Percentiles rank a stretch among this genome's conserved stretches.
Evolutionary conservation across 225 moss, liverwort and hornwort species (phyloP).

Genomic region (Antitrichia curtipendula): DNA sequence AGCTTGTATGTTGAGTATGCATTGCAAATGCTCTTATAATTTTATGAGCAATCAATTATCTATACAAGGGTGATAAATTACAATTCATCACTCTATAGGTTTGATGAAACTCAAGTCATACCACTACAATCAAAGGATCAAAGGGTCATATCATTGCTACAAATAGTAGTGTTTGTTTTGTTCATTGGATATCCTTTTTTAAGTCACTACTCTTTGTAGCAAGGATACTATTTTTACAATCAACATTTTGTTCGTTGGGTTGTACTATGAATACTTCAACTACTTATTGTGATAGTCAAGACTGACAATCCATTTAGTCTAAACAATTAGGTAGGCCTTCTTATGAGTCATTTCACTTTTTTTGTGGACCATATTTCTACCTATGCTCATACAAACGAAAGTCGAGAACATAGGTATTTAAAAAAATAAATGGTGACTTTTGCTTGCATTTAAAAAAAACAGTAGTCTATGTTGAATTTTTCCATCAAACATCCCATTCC

Average conservation of each 20-base stretch:
- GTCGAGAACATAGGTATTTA: not conserved
- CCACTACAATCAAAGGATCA: not conserved
- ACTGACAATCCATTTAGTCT: accelerated
- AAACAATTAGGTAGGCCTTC: not conserved
- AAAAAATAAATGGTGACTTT: not conserved
- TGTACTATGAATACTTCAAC: not conserved
- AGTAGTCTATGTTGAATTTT: not conserved
- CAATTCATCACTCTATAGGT: not conserved
- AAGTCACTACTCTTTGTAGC: not conserved
- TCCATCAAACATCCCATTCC: too few relatives aligned
- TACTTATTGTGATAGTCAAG: not conserved
- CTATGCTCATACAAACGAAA: accelerated
- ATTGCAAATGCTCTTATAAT: too few relatives aligned
- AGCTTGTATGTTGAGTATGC: too few relatives aligned
- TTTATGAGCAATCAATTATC: not conserved
- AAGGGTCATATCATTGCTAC: too few relatives aligned
- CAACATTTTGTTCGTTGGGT: not conserved
- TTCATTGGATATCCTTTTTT: not conserved
- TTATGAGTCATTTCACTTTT: not conserved
- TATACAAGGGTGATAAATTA: not conserved
- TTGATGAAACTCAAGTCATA: not conserved
- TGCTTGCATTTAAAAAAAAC: not conserved
- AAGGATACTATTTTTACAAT: not conserved
- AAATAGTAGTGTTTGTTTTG: too few relatives aligned
- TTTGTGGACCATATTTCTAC: too few relatives aligned